phyloP scores from a whole-genome alignment of 352 stramenopile genomes.

The Phytophthora pini region DNA sequence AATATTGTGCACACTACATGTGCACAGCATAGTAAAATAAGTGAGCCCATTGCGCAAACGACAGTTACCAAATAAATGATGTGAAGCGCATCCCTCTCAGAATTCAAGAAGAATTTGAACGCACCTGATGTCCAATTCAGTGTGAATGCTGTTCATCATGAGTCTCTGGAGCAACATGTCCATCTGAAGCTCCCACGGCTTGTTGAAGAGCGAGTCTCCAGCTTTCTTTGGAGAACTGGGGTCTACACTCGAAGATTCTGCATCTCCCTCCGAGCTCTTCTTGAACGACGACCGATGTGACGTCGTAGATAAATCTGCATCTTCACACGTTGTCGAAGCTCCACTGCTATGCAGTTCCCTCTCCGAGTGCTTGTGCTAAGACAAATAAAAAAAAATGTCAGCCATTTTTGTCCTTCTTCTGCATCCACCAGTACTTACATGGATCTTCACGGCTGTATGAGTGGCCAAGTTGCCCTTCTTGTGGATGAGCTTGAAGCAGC shows the following conservation, averaged over 20 bases:
- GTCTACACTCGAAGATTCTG: neutral
- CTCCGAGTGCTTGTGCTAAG: conserved; percentile 23
- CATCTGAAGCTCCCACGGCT: conserved; percentile 88
- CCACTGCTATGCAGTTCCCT: conserved; percentile 25
- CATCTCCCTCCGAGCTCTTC: conserved; percentile 30
- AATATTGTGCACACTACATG: conserved; percentile 74
- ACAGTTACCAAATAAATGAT: conserved; percentile 6
- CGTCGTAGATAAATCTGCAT: conserved; percentile 41
- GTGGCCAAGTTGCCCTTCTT: conserved; percentile 86
- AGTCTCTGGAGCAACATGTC: conserved; percentile 84
- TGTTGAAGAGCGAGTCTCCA: conserved; percentile 32
- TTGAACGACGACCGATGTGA: conserved; percentile 21
- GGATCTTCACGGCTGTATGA: conserved; percentile 76
- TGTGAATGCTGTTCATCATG: conserved; percentile 86
- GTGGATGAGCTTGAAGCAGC: conserved; percentile 90
- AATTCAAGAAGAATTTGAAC: conserved; percentile 7
- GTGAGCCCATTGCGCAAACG: conserved; percentile 29
- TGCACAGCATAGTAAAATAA: conserved; percentile 8
- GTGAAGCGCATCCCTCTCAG: neutral
- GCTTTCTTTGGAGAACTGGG: conserved; percentile 14
- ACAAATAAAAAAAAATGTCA: no score
- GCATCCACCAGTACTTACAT: conserved; percentile 26
- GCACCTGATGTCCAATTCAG: conserved; percentile 75
- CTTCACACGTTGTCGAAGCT: conserved; percentile 31
- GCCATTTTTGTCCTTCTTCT: no score